These are phyloP conservation scores for Leptomonas pyrrhocoris DNA, from an alignment of 208 protist species.

Conservation along the genomic window DNA sequence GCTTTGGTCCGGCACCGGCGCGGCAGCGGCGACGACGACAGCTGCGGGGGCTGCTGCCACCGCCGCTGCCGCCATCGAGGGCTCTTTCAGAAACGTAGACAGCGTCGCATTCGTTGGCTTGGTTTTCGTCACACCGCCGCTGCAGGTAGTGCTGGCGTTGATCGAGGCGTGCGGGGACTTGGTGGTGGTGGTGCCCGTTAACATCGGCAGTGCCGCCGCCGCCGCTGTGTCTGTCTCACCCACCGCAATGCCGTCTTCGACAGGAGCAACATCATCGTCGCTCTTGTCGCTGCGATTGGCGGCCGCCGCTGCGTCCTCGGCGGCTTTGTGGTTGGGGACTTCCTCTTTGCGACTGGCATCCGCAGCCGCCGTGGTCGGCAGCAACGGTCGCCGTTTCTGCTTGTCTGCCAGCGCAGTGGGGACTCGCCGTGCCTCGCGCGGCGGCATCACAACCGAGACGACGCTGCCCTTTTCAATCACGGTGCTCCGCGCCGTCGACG, in stretches of 20 bases:
- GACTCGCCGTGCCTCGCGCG: not conserved
- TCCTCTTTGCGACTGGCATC: not conserved
- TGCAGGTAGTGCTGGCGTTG: not conserved
- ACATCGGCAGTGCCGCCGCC: not conserved
- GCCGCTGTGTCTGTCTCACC: not conserved
- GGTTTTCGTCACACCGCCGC: conserved; percentile 2
- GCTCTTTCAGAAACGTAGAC: conserved; percentile 19
- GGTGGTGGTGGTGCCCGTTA: not conserved
- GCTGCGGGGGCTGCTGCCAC: not conserved
- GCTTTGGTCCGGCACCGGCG: not conserved
- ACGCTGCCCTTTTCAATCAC: conserved; percentile 12
- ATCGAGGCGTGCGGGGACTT: not conserved
- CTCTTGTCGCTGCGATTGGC: not conserved
- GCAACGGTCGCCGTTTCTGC: conserved; percentile 2
- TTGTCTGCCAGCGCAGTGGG: not conserved
- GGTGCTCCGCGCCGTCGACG: not conserved
- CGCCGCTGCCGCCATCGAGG: not conserved
- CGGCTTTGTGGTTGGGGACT: not conserved
- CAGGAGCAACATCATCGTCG: not conserved
- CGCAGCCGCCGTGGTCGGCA: conserved; percentile 15
- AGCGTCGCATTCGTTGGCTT: conserved; percentile 13
- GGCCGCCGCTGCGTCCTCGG: not conserved
- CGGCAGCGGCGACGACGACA: not conserved
- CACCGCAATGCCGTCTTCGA: too few relatives aligned
- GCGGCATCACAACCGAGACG: conserved; percentile 10